phyloP scores from a whole-genome alignment of 2,329 filamentous ascomycete genomes.

The Epichloe coenophiala region DNA sequence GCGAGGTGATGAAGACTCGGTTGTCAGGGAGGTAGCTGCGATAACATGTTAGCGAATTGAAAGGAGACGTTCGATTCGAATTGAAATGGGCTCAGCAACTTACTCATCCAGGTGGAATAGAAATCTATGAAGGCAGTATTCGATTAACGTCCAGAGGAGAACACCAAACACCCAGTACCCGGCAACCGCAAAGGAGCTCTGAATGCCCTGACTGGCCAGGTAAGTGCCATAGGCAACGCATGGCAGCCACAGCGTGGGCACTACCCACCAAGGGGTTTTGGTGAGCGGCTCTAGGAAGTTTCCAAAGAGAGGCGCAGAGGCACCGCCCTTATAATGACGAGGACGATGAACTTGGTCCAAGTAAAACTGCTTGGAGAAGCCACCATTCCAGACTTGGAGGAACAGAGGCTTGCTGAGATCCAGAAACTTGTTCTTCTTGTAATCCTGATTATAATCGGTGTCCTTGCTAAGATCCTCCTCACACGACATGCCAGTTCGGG shows the following conservation, averaged over 20 bases:
- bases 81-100: conserved; percentile 20
- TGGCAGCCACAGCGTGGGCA: conserved; percentile 80
- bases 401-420: conserved; percentile 77
- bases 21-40: conserved; percentile 79
- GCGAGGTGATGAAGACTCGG: conserved; percentile 67
- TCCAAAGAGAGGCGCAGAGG: conserved; percentile 85
- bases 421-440: conserved; percentile 84
- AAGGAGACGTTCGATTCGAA: not conserved
- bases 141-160: conserved; percentile 74
- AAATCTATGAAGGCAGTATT: conserved; percentile 80
- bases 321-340: conserved; percentile 86
- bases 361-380: conserved; percentile 92
- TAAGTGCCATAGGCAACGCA: conserved; percentile 59
- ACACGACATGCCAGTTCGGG: conserved; percentile 75
- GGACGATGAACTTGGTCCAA: conserved; percentile 91
- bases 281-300: conserved; percentile 98
- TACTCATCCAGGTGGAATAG: conserved; percentile 91
- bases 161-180: conserved; percentile 59
- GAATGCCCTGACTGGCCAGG: conserved; percentile 48
- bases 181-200: conserved; percentile 30
- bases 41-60: conserved; percentile 16
- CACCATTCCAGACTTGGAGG: conserved; percentile 74
- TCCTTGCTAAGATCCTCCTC: conserved; percentile 79
- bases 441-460: conserved; percentile 65
- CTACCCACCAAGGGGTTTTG: conserved; percentile 87